Evolutionary conservation across 768 basidiomycete genomes (phyloP), one percentile per base, ranked within the genome.

Genomic region (Leccinum longicurvipes): DNA sequence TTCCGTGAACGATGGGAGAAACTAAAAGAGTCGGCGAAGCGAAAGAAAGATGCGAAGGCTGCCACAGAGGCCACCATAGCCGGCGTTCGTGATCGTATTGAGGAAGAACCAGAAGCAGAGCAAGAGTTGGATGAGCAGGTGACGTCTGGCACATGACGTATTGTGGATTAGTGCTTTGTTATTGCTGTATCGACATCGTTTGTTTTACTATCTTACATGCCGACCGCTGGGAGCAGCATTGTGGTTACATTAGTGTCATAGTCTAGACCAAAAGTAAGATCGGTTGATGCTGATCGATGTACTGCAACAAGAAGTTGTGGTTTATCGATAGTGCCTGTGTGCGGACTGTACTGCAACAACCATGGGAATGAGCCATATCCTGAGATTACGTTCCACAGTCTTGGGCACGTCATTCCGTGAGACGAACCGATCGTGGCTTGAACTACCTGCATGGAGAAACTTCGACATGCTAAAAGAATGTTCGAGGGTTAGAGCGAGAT

Each of bases 1-100:
- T 93, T 89, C 72, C 82, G 87, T 25, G 91, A 93, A 72, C 80
- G 89, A 39, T 93, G 91, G 91, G 89, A 90, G 67, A 92, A 91
- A 69, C 75, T 93, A 54, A 93, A 93, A 68, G 92, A 93, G 65
- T 88, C 87, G 25, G 87, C 90, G 8, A 91, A 86, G 71, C 83
- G 87, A 57, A 92, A 93, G 74, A 89, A 91, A 68, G 87, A 89
- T 64, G 85, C 85, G 50, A 82, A 80, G 62, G 77, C 74, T 14
- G 81, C 79, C 9, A 77, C 79, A 17, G 80, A 77, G 21, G 75
- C 73, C 17, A 65, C 77, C 62, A 72, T 73, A 36, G 62, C 75
- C 23, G 71, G 74, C 28, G 77, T 85, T 41, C 77, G 82, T 58
- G 87, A 90, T 55, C 79, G 81, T 49, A 93, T 93, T 53, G 80